These are phyloP conservation scores for Eleusine coracana DNA, from an alignment of 176 grass and related monocot genomes.

Conservation along the genomic window DNA sequence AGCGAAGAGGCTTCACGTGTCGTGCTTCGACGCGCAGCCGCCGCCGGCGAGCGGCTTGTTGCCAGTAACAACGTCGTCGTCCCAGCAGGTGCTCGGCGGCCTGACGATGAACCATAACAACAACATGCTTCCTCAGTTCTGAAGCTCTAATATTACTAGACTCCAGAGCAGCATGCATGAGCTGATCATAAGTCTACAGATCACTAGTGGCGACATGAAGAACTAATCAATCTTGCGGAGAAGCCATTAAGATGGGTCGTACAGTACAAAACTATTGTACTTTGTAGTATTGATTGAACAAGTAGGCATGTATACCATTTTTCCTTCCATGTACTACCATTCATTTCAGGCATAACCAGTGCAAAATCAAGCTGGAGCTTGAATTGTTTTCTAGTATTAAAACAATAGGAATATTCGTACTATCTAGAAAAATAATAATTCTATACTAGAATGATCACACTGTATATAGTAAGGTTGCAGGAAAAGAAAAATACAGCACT, in stretches of 20 bases:
- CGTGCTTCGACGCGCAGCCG: constrained; percentile 39
- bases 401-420: not conserved
- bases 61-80: not conserved
- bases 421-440: not conserved
- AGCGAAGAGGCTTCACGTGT: constrained; percentile 41
- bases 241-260: constrained; percentile 27
- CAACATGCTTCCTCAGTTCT: constrained; percentile 47
- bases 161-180: not conserved
- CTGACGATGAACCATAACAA: constrained; percentile 13
- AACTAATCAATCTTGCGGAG: not conserved
- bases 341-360: constrained; percentile 39
- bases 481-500: not conserved
- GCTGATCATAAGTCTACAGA: constrained; percentile 5
- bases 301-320: constrained; percentile 9
- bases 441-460: not conserved
- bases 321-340: not conserved
- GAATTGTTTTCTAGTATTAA: not conserved
- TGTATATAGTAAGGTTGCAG: not conserved
- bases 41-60: not conserved
- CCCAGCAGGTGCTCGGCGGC: constrained; percentile 19
- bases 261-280: constrained; percentile 27
- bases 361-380: constrained; percentile 41
- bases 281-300: constrained; percentile 14
- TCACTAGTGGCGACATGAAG: not conserved
- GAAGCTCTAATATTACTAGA: not conserved